Conservation (phyloP, 73 alveolate genomes). For the Stentor roeselii region DNA sequence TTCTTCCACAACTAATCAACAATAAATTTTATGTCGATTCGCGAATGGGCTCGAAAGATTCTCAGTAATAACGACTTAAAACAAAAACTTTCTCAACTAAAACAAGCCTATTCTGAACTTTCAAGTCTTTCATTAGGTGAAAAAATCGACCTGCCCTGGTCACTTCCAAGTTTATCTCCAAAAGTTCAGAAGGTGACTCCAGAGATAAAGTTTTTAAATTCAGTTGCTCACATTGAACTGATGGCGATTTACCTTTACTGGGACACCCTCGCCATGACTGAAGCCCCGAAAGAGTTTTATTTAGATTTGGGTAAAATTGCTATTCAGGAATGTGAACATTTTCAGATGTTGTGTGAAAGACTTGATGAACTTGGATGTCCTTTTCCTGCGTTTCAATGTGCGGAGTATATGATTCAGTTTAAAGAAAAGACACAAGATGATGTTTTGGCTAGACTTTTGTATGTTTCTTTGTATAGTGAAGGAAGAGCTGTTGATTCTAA, state of each 20-base stretch:
- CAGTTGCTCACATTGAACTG: background rate
- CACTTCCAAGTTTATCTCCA: too few species aligned
- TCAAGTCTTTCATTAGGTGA: too few species aligned
- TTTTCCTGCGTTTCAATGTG: background rate
- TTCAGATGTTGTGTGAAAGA: background rate
- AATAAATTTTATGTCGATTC: too few species aligned
- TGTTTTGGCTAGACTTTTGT: background rate
- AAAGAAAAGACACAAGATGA: background rate
- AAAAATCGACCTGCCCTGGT: too few species aligned
- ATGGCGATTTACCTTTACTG: background rate
- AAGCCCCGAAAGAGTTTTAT: background rate
- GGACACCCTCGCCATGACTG: background rate
- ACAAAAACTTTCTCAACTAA: too few species aligned
- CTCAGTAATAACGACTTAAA: too few species aligned
- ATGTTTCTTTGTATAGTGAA: background rate
- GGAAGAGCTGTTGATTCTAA: background rate
- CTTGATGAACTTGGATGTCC: background rate
- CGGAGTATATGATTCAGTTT: background rate
- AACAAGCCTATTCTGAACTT: too few species aligned
- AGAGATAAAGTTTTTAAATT: background rate
- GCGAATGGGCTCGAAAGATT: too few species aligned
- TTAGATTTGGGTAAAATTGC: background rate
- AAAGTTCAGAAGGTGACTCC: background rate
- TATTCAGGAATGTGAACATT: background rate
- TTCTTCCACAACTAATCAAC: too few species aligned